Conservation (phyloP, 2,329 filamentous ascomycete genomes). For the Colletotrichum paranaense region DNA sequence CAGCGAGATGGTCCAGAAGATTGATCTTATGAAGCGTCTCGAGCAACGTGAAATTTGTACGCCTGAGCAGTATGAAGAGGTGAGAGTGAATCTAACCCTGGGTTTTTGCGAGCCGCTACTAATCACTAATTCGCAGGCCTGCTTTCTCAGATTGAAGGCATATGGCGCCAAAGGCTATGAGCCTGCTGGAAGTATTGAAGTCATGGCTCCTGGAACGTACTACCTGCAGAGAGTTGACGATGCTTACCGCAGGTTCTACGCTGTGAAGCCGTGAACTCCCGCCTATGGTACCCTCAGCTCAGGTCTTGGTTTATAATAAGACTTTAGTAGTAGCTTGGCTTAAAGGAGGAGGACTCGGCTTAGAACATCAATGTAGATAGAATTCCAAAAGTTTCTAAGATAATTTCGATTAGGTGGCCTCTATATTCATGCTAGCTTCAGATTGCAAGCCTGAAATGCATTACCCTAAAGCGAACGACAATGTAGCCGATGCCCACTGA, state of each 20-base stretch:
- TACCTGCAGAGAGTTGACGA: constrained; percentile 3
- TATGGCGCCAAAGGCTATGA: constrained; percentile 12
- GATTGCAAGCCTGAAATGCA: no score
- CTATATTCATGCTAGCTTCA: no score
- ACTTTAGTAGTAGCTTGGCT: no score
- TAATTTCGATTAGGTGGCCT: no score
- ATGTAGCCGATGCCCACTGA: no score
- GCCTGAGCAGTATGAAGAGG: constrained; percentile 11
- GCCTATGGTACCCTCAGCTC: no score
- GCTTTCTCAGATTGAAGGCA: constrained; percentile 11
- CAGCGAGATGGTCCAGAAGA: constrained; percentile 13
- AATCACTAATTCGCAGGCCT: neutral
- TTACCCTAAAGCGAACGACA: no score
- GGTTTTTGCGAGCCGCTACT: neutral
- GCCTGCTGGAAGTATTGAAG: constrained; percentile 1
- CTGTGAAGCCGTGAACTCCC: neutral
- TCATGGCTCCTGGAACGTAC: constrained; percentile 9
- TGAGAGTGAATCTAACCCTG: neutral
- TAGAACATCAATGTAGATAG: no score
- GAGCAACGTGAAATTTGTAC: constrained; percentile 8
- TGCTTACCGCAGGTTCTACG: constrained; percentile 1
- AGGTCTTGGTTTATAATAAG: no score
- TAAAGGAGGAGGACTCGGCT: no score
- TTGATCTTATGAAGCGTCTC: constrained; percentile 14
- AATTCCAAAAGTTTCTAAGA: no score